Base-by-base conservation (phyloP, 352 stramenopile genomes). In the Phytophthora podocarpi region DNA sequence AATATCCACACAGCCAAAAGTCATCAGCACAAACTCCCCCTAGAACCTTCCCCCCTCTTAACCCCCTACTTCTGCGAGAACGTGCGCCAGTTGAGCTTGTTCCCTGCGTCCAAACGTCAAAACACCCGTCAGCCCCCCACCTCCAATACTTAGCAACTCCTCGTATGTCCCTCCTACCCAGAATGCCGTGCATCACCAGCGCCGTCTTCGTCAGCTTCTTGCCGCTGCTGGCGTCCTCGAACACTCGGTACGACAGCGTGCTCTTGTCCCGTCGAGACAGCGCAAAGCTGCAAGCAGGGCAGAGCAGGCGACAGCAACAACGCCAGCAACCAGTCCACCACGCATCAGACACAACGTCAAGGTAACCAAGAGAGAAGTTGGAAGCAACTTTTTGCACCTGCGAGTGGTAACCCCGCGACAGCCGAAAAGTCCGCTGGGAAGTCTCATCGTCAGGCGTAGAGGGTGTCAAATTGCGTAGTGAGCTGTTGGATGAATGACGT, bases 1-100 rank as follows among this genome's bases (percentile, higher is more conserved):
- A 7, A 21, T 18, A 11, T 12, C 2, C 12, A 12, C 15, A n/a
- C n/a, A n/a, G n/a, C 15, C 23, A 49, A 34, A 36, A 43, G 5
- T 45, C 27, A 45, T 61, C 7, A 57, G 26, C 15, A 39, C 26
- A 32, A 45, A 11, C 39, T 24, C n/a, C 6, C 26, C 4, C 34
- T 2, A 37, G n/a, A n/a, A n/a, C n/a, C 18, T 23, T 10, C 1
- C 7, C 4, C 59, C 53, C 24, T 15, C 3, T 42, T 13, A 31
- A 27, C 10, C 13, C 55, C 72, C 10, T 67, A 86, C 80, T 81
- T 87, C 30, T 85, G 81, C 24, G 80, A 88, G 63, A 93, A 93
- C 36, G 84, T 93, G 42, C 82, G 74, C 84, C 84, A 93, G 40
- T 93, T 93, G 46, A 91, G 71, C 50, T 93, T 93, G 64, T 93